Percentiles rank a stretch among this genome's conserved stretches.
Evolutionary conservation across 768 basidiomycete species (phyloP).

Genomic region (Ephemerocybe angulata): DNA sequence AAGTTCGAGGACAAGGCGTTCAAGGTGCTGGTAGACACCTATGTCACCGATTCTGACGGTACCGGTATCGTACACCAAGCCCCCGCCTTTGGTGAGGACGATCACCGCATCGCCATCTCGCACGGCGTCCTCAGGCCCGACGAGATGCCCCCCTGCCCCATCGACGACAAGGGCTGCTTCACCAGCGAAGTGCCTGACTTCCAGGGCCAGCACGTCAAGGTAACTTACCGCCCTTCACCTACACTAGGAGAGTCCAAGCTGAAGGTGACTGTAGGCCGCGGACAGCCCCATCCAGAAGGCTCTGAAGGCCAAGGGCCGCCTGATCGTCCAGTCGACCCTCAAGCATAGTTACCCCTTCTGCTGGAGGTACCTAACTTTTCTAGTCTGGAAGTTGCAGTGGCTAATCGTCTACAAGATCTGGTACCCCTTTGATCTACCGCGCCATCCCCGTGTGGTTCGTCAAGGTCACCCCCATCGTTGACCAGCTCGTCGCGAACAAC

Average conservation of each 20-base stretch:
- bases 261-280: conserved; percentile 54
- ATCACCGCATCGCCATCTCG: conserved; percentile 87
- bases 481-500: conserved; percentile 88
- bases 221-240: conserved; percentile 24
- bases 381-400: background rate
- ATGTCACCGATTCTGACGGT: conserved; percentile 90
- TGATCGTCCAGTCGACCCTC: conserved; percentile 83
- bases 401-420: conserved; percentile 55
- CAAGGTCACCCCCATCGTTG: conserved; percentile 77
- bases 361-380: conserved; percentile 66
- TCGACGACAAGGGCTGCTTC: conserved; percentile 87
- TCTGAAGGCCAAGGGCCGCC: conserved; percentile 80
- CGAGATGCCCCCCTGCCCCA: conserved; percentile 94
- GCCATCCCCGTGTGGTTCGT: conserved; percentile 97
- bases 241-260: background rate
- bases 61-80: conserved; percentile 99
- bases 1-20: conserved; percentile 92
- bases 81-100: conserved; percentile 97
- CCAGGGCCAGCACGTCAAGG: conserved; percentile 86
- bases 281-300: conserved; percentile 93
- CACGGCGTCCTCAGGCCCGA: conserved; percentile 80
- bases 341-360: conserved; percentile 96
- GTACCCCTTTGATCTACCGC: conserved; percentile 92
- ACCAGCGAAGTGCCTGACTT: conserved; percentile 90
- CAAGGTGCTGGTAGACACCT: conserved; percentile 83